Base-by-base conservation (phyloP, 1,139 yeast genomes). In the Taphrina flavorubra region DNA sequence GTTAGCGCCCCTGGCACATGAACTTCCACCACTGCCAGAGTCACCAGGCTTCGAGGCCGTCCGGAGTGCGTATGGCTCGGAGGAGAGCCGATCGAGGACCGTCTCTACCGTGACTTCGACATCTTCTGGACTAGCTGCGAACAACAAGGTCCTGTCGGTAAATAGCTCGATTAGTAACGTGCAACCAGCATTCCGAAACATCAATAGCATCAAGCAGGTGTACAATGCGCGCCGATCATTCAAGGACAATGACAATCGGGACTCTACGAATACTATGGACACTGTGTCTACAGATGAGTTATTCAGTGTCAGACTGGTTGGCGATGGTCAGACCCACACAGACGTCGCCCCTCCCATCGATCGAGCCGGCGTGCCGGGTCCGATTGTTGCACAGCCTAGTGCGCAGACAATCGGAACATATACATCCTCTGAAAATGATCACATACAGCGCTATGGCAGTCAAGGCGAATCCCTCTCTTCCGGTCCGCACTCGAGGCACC, bases 241-340 rank as follows among this genome's bases (percentile, higher is more conserved):
- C 42, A 51, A 44, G 42, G 67, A 60, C 59, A 44, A 34, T 16
- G 51, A 44, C 20, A 36, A 36, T 11, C 39, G 64, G 34, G 59
- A 39, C 7, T 31, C 46, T 16, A 60, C 56, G 14, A 44, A 53
- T 10, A 68, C 65, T 11, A 16, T 67, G 57, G 66, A 53, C 20
- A 53, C 65, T 37, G 69, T 63, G 25, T 55, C 69, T 13, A 51
- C 63, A 16, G 68, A 59, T 53, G 70, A 69, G 39, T 20, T 68
- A 6, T 69, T 65, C 58, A 69, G 68, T 31, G 63, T 67, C 13
- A 47, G 63, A 31, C 51, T 65, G 42, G 58, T 57, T 13, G 63
- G 63, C 2, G 58, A 47, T 11, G 44, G 58, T 2, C 51, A 25
- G 36, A 58, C 37, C 16, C 34, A 16, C 34, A 25, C 36, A 16